Evolutionary conservation across 192 early-diverging fungal genomes (phyloP).

Genomic region (Backusella psychrophila): DNA sequence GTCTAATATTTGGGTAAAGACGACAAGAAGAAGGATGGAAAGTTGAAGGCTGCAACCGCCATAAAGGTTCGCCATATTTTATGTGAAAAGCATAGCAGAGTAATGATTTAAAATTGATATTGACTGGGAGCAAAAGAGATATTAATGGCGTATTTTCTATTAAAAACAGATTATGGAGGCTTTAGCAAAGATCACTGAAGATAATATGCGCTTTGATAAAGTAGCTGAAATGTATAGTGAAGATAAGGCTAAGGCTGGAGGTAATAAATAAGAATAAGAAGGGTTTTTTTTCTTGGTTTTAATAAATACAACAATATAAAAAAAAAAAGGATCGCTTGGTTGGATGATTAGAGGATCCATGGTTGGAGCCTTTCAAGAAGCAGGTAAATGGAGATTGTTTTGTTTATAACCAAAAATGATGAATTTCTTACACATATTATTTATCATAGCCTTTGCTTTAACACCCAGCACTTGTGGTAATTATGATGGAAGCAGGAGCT

Average conservation of each 20-base stretch:
- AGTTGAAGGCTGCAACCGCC: constrained; percentile 11
- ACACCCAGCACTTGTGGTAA: constrained; percentile 61
- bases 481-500: neutral
- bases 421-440: neutral
- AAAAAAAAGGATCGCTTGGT: constrained; percentile 55
- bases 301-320: neutral
- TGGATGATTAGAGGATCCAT: constrained; percentile 73
- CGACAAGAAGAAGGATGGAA: constrained; percentile 4
- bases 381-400: constrained; percentile 24
- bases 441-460: constrained; percentile 61
- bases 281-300: neutral
- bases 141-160: neutral
- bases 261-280: constrained; percentile 32
- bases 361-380: constrained; percentile 79
- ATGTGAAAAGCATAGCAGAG: constrained; percentile 80
- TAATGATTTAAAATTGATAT: constrained; percentile 6
- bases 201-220: constrained; percentile 56
- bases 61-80: constrained; percentile 72
- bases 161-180: constrained; percentile 52
- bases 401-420: neutral
- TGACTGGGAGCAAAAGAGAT: neutral
- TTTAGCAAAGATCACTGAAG: constrained; percentile 57
- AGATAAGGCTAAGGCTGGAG: constrained; percentile 81
- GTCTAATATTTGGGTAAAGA: neutral
- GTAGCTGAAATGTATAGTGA: constrained; percentile 77